These are phyloP conservation scores for Aspergillus texensis DNA, from an alignment of 2,329 filamentous ascomycete genomes.

Conservation along the genomic window DNA sequence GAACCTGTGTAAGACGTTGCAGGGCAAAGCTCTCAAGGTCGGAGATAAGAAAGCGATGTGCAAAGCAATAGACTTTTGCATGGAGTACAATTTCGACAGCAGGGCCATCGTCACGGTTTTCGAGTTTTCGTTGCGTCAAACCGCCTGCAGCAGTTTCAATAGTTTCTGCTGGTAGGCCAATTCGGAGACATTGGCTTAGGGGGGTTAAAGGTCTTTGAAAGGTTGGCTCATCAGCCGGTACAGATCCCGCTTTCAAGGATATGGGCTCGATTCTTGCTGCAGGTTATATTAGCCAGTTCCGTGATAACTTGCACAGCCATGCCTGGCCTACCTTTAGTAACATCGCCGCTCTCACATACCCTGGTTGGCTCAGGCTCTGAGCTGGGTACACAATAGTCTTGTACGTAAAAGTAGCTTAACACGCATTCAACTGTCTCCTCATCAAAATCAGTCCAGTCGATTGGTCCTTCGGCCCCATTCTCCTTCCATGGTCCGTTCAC, in stretches of 20 bases:
- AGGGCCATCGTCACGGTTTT: not conserved
- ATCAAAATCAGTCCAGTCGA: not conserved
- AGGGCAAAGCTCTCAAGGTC: not conserved
- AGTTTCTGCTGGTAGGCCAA: not conserved
- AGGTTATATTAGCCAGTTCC: no score
- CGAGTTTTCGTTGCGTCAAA: not conserved
- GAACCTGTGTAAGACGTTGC: not conserved
- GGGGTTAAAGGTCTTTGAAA: not conserved
- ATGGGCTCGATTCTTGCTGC: no score
- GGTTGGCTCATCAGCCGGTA: not conserved
- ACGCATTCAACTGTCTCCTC: not conserved
- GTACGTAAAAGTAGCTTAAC: not conserved
- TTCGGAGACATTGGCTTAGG: not conserved
- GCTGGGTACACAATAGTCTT: not conserved
- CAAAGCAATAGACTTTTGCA: not conserved
- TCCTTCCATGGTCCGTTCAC: not conserved
- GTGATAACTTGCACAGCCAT: not conserved
- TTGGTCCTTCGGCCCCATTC: not conserved
- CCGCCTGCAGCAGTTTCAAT: not conserved
- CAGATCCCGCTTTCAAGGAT: not conserved
- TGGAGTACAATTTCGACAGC: not conserved
- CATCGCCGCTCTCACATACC: not conserved
- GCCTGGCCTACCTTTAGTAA: not conserved
- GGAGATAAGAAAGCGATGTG: not conserved
- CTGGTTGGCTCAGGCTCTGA: not conserved